These are phyloP conservation scores for Trametes sanguinea DNA, from an alignment of 768 basidiomycete species.

Conservation along the genomic window DNA sequence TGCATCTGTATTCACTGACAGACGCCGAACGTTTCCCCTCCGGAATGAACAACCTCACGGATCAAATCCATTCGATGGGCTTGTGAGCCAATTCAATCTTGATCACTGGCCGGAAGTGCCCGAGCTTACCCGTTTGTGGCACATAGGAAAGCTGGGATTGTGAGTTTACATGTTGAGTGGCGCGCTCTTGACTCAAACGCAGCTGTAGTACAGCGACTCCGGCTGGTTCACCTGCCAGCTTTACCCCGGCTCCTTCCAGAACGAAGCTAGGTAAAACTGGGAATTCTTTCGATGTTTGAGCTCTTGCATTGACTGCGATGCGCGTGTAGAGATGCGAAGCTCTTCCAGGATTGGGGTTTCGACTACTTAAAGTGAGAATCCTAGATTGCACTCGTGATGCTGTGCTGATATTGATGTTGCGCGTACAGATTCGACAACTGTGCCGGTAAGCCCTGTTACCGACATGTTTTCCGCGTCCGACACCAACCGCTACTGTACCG, in stretches of 20 bases:
- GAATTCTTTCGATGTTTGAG: no score
- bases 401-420: no score
- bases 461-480: no score
- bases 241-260: slow-evolving; percentile 66
- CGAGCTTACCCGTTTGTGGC: no score
- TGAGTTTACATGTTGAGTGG: slow-evolving; percentile 34
- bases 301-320: neutral
- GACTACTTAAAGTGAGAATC: slow-evolving; percentile 59
- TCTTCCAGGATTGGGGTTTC: slow-evolving; percentile 67
- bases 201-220: slow-evolving; percentile 60
- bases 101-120: neutral
- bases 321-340: slow-evolving; percentile 48
- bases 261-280: slow-evolving; percentile 52
- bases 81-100: slow-evolving; percentile 43
- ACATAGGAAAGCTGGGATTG: slow-evolving; percentile 60
- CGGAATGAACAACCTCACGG: slow-evolving; percentile 59
- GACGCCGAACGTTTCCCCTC: slow-evolving; percentile 54
- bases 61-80: slow-evolving; percentile 55
- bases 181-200: neutral
- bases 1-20: slow-evolving; percentile 22
- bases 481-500: slow-evolving; percentile 43
- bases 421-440: slow-evolving; percentile 52
- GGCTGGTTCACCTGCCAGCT: slow-evolving; percentile 69
- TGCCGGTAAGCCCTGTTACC: slow-evolving; percentile 43
- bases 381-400: neutral